Evolutionary conservation across 257 asterid genomes (phyloP).

Genomic region (Solanum peruvianum): DNA sequence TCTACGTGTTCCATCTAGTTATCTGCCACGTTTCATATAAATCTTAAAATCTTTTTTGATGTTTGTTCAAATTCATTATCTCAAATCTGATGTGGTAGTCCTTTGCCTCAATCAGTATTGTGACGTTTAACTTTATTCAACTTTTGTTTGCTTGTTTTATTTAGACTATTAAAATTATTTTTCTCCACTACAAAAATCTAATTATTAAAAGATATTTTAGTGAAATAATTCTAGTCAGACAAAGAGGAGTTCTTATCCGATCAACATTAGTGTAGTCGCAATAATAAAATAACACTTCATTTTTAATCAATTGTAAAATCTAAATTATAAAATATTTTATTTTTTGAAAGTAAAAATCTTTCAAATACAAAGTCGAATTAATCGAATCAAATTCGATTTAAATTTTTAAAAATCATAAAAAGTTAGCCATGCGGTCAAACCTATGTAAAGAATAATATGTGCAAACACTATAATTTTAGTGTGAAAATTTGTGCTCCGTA

Average conservation of each 20-base stretch:
- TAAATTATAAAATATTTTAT: background rate
- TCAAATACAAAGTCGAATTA: rapidly evolving
- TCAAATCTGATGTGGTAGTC: slow-evolving; percentile 8
- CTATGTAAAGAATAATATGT: background rate
- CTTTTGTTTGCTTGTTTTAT: background rate
- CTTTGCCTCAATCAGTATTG: background rate
- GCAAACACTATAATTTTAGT: background rate
- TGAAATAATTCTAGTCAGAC: background rate
- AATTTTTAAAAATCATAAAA: too few species aligned
- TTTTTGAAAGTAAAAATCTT: background rate
- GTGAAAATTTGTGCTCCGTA: background rate
- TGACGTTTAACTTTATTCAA: background rate
- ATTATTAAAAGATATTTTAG: background rate
- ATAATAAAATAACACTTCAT: background rate
- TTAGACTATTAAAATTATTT: background rate
- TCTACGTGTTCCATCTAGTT: slow-evolving; percentile 1
- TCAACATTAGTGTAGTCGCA: too few species aligned
- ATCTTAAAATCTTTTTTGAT: background rate
- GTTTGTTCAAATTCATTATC: background rate
- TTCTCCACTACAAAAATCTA: background rate
- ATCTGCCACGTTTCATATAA: background rate
- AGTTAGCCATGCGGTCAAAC: background rate
- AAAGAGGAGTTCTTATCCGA: background rate
- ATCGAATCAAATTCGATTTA: background rate
- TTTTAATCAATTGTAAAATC: background rate